These are phyloP conservation scores for Trichoderma virens DNA, from an alignment of 495 filamentous ascomycete genomes.

Conservation along the genomic window DNA sequence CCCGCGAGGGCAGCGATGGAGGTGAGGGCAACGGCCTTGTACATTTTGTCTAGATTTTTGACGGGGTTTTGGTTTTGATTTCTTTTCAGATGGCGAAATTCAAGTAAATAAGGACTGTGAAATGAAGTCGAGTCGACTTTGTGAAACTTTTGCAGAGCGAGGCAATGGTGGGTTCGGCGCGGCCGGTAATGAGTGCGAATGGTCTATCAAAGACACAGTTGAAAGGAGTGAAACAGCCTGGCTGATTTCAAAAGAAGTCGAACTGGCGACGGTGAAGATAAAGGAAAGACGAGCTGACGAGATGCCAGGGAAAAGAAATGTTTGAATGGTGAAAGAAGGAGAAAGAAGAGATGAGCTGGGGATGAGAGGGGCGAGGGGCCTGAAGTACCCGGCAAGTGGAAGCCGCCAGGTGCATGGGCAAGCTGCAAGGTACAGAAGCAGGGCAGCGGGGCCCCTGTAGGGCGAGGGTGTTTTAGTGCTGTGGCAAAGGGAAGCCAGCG, in stretches of 20 bases:
- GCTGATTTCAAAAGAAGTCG: constrained; percentile 6
- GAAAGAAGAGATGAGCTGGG: constrained; percentile 8
- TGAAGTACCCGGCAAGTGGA: constrained; percentile 7
- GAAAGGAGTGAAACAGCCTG: constrained; percentile 14
- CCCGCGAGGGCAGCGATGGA: constrained; percentile 20
- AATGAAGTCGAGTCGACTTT: neutral
- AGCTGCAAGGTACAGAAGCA: neutral
- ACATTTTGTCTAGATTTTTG: constrained; percentile 12
- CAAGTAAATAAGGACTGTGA: neutral
- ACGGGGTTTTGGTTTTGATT: neutral
- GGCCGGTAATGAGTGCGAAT: constrained; percentile 13
- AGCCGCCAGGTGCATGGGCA: constrained; percentile 5
- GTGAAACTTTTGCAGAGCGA: neutral
- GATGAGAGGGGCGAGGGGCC: constrained; percentile 1
- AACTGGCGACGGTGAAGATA: constrained; percentile 9
- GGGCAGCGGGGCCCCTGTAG: neutral
- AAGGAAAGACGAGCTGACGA: constrained; percentile 6
- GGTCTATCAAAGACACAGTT: constrained; percentile 35
- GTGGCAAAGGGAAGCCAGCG: neutral
- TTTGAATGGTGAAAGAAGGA: constrained; percentile 8
- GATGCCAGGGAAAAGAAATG: neutral
- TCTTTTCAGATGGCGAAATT: constrained; percentile 1
- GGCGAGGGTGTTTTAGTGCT: neutral
- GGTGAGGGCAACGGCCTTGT: constrained; percentile 10
- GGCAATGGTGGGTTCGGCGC: constrained; percentile 9